These are phyloP conservation scores for Corynespora cassiicola DNA, from an alignment of 2,329 filamentous ascomycete genomes.

Conservation along the genomic window DNA sequence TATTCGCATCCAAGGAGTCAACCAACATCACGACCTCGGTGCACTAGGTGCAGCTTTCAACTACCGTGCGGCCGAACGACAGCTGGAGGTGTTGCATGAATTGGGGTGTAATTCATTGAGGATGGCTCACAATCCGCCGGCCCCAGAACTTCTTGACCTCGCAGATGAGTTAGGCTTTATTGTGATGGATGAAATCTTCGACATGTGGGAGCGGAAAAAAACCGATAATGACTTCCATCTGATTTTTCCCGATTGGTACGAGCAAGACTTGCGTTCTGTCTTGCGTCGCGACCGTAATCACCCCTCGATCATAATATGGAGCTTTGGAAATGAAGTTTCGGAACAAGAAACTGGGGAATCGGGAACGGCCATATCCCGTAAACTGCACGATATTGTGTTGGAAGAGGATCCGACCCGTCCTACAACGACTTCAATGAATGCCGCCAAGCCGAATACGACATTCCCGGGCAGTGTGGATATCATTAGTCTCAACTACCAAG, in stretches of 20 bases:
- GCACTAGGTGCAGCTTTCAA: constrained; percentile 60
- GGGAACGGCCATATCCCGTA: constrained; percentile 39
- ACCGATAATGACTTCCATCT: constrained; percentile 58
- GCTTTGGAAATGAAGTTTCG: constrained; percentile 61
- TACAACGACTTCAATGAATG: constrained; percentile 56
- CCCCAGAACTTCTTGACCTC: constrained; percentile 58
- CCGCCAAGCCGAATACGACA: constrained; percentile 47
- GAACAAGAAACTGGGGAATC: constrained; percentile 52
- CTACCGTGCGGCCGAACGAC: constrained; percentile 54
- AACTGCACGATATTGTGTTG: constrained; percentile 51
- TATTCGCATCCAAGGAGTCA: constrained; percentile 55
- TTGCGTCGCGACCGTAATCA: constrained; percentile 64
- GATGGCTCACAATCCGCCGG: constrained; percentile 62
- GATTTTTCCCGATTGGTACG: constrained; percentile 61
- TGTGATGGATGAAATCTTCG: constrained; percentile 63
- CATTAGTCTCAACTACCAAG: constrained; percentile 63
- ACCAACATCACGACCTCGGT: constrained; percentile 61
- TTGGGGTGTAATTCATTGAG: constrained; percentile 60
- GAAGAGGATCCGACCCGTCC: constrained; percentile 58
- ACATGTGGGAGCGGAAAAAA: constrained; percentile 58
- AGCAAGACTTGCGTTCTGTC: constrained; percentile 59
- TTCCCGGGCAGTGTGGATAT: constrained; percentile 55
- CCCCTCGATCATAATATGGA: constrained; percentile 60
- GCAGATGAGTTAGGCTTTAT: constrained; percentile 59
- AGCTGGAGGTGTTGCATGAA: constrained; percentile 58